A percentile compares a stretch with the other conserved stretches of the same genome.
These are phyloP conservation scores for Penicillium atrosanguineum DNA, from an alignment of 495 filamentous ascomycete genomes.

Conservation along the genomic window DNA sequence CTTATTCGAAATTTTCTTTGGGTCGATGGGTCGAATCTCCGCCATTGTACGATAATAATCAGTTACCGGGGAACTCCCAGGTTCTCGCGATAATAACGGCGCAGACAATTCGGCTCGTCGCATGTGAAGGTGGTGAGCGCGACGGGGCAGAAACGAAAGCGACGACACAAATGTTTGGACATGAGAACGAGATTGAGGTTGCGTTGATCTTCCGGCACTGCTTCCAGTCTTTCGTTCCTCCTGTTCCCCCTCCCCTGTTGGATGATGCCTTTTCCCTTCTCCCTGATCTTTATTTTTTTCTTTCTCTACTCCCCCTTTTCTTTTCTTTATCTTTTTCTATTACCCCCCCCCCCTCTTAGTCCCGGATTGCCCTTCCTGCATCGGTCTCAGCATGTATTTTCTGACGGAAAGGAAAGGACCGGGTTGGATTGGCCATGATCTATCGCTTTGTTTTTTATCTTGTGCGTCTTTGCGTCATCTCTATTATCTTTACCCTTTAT, in stretches of 20 bases:
- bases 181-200: slow-evolving; percentile 17
- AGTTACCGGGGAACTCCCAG: slow-evolving; percentile 29
- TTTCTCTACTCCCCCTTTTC: slow-evolving; percentile 15
- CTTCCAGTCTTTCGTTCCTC: slow-evolving; percentile 1
- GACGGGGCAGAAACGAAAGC: slow-evolving; percentile 31
- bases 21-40: slow-evolving; percentile 36
- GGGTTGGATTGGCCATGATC: slow-evolving; percentile 37
- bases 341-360: slow-evolving; percentile 23
- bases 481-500: slow-evolving; percentile 17
- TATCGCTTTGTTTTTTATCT: slow-evolving; percentile 18
- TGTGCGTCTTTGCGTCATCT: slow-evolving; percentile 21
- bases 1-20: slow-evolving; percentile 37
- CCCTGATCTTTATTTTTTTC: slow-evolving; percentile 16
- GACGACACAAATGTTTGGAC: slow-evolving; percentile 29
- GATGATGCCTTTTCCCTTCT: slow-evolving; percentile 24
- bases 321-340: slow-evolving; percentile 16
- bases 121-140: slow-evolving; percentile 26
- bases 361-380: slow-evolving; percentile 32
- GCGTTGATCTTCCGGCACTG: background rate
- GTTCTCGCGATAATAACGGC: slow-evolving; percentile 36
- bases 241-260: slow-evolving; percentile 11
- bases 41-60: slow-evolving; percentile 49
- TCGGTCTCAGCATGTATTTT: slow-evolving; percentile 42
- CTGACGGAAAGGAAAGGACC: slow-evolving; percentile 31
- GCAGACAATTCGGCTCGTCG: slow-evolving; percentile 24